Base-by-base conservation (phyloP, 2,329 filamentous ascomycete species). In the Alternaria brassicicola region DNA sequence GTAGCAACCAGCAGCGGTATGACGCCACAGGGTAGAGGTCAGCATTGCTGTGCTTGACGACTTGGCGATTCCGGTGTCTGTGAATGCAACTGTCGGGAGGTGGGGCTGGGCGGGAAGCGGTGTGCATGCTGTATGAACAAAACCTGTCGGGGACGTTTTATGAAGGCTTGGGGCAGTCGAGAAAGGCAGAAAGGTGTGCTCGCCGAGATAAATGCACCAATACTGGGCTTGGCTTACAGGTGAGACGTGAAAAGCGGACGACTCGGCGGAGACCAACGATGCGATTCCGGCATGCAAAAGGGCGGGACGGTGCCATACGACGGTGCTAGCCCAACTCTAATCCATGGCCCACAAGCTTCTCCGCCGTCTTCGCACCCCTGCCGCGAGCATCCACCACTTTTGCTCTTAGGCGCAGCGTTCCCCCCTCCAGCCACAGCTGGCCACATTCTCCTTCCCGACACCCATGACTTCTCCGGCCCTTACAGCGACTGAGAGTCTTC, bases 401-500 rank as follows among this genome's bases (percentile, higher is more conserved):
- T 69, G 64, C 66, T 69, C 68, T 71, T 71, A 71, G 68, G 66
- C 66, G 67, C 68, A 67, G 67, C 68, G 64, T 57, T 45, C 54
- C 52, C 68, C 67, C 67, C 67, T 66, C 68, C 66, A 70, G 67
- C 67, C 68, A 70, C 68, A 71, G 64, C 43, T 47, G 43, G 38
- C 49, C 58, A 71, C 68, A 67, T 58, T 66, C 66, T 62, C 67
- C 63, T 68, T 62, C 36, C 67, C 65, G 66, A 63, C 63, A 69
- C 66, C 55, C 66, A 78, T 78, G 76, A 72, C 73, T 64, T 73
- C 72, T 62, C 67, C 75, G 60, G 62, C 68, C 59, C 68, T 69
- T 55, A 71, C 73, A 50, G 69, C 61, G 57, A 59, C 71, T 58
- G 74, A 78, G 55, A 64, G 63, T 59, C 68, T 70, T 48, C 63